Evolutionary conservation across 352 stramenopile species (phyloP).

Genomic region (Globisporangium megalacanthum): DNA sequence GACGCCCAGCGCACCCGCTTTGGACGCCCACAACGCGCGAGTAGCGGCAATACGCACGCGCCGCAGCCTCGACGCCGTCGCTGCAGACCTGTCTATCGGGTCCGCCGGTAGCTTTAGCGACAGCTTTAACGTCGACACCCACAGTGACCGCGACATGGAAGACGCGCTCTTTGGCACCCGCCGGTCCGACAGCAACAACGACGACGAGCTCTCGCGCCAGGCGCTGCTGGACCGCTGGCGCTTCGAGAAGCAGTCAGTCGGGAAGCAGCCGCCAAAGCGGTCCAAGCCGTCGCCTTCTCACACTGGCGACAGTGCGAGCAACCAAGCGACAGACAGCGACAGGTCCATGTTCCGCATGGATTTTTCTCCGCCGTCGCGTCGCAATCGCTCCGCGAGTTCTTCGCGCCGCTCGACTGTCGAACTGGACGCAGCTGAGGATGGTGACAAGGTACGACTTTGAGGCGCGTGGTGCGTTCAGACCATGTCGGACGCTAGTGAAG

Average conservation of each 20-base stretch:
- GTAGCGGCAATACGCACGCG: conserved; percentile 5
- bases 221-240: conserved; percentile 22
- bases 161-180: conserved; percentile 14
- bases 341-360: conserved; percentile 7
- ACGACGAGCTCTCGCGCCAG: conserved; percentile 12
- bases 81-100: conserved; percentile 4
- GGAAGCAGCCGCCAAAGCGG: conserved; percentile 8
- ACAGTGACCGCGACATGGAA: conserved; percentile 12
- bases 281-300: conserved; percentile 19
- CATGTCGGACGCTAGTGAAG: not conserved
- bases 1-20: conserved; percentile 22
- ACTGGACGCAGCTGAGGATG: conserved; percentile 1
- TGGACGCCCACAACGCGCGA: not conserved
- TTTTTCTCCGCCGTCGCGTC: conserved; percentile 17
- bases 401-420: conserved; percentile 15
- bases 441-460: conserved; percentile 15
- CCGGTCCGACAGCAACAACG: conserved; percentile 10
- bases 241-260: conserved; percentile 7
- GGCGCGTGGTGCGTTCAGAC: not conserved
- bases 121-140: not conserved
- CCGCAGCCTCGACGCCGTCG: conserved; percentile 5
- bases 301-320: not conserved
- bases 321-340: conserved; percentile 17
- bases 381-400: conserved; percentile 9
- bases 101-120: not conserved